phyloP scores from a whole-genome alignment of 2,329 filamentous ascomycete genomes.

The Cladosporium cucumerinum region DNA sequence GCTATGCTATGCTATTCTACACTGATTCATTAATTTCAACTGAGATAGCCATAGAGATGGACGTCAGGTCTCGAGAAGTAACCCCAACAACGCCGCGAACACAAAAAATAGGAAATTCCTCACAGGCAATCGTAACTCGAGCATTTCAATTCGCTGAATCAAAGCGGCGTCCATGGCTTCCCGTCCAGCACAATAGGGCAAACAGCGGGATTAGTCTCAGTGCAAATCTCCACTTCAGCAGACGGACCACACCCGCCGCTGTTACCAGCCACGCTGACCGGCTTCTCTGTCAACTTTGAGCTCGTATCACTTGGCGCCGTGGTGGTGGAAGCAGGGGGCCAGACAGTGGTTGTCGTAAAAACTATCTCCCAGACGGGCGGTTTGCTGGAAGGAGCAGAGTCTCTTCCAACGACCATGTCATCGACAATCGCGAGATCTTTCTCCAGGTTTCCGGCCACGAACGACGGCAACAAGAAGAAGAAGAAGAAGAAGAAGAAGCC shows the following conservation, averaged over 20 bases:
- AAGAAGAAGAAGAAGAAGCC: background rate
- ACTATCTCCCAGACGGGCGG: background rate
- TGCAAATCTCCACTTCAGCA: background rate
- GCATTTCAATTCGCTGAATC: too few relatives aligned
- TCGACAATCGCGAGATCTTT: background rate
- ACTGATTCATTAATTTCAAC: too few relatives aligned
- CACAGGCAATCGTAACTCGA: too few relatives aligned
- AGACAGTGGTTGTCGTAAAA: background rate
- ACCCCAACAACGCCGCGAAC: background rate
- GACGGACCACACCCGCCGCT: background rate
- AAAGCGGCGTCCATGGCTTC: background rate
- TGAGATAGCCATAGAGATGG: too few relatives aligned
- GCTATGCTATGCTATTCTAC: background rate
- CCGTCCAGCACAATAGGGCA: background rate
- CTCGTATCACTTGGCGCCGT: background rate
- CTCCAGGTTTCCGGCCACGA: background rate
- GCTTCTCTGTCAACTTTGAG: background rate
- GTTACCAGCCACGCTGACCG: background rate
- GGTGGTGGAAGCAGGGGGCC: background rate
- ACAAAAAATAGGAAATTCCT: too few relatives aligned
- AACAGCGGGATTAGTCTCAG: background rate
- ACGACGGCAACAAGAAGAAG: background rate
- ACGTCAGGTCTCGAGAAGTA: too few relatives aligned
- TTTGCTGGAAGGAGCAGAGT: background rate
- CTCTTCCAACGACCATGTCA: background rate